Percentiles rank a stretch among this genome's conserved stretches.
Conservation (phyloP, 2,329 filamentous ascomycete genomes). For the Kalmusia sp. region DNA sequence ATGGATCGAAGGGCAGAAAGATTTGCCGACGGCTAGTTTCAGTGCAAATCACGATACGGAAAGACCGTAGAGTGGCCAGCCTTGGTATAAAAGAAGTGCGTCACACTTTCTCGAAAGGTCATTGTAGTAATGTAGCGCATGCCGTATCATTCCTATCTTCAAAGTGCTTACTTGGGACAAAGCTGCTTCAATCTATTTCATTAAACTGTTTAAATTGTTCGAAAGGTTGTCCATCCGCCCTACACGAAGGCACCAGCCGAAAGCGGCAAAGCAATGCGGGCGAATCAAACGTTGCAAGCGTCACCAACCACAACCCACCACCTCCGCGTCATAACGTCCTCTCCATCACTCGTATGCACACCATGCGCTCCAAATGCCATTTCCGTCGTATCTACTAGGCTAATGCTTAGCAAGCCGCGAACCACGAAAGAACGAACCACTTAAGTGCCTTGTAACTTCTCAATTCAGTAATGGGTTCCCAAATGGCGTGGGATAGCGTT, state of each 20-base stretch:
- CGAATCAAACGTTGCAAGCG: neutral
- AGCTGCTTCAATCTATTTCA: too few species aligned
- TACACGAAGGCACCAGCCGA: neutral
- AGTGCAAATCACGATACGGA: too few species aligned
- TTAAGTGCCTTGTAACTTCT: slow-evolving; percentile 5
- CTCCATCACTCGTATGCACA: slow-evolving; percentile 12
- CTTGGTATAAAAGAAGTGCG: too few species aligned
- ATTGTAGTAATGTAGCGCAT: too few species aligned
- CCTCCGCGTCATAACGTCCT: slow-evolving; percentile 5
- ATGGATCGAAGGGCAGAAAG: too few species aligned
- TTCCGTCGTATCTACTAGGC: slow-evolving; percentile 9
- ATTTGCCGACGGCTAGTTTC: too few species aligned
- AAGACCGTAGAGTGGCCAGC: too few species aligned
- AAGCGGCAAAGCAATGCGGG: slow-evolving; percentile 8
- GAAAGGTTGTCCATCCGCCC: neutral
- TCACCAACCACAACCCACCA: slow-evolving; percentile 13
- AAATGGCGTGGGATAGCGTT: neutral
- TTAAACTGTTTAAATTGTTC: neutral
- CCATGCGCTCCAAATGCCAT: neutral
- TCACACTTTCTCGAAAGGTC: too few species aligned
- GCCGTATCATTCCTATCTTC: too few species aligned
- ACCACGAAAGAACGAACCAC: slow-evolving; percentile 3
- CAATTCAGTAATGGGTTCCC: slow-evolving; percentile 12
- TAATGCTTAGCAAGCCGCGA: slow-evolving; percentile 11
- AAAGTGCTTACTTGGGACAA: too few species aligned